phyloP scores from a whole-genome alignment of 768 basidiomycete genomes.

The Coprinellus micaceus region DNA sequence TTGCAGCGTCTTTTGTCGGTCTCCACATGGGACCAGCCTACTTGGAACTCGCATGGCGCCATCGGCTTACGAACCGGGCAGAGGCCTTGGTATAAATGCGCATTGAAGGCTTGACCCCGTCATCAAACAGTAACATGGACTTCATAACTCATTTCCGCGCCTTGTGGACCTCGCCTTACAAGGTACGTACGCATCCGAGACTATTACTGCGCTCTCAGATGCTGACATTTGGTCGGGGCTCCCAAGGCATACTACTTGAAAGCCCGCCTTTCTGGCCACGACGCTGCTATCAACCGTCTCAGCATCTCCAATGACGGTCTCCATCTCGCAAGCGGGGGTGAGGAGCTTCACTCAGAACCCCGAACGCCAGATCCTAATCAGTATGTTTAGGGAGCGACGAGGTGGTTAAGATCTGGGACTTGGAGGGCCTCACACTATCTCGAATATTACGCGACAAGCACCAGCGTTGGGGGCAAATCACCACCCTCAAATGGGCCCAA shows the following conservation, averaged over 20 bases:
- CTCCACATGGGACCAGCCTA: too few relatives aligned
- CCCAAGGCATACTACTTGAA: neutral
- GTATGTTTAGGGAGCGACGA: neutral
- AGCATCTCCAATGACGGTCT: neutral
- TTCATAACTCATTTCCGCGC: too few relatives aligned
- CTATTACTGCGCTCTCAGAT: too few relatives aligned
- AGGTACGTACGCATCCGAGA: neutral
- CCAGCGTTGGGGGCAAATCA: conserved; percentile 2
- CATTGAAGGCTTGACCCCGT: too few relatives aligned
- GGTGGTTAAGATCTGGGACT: neutral
- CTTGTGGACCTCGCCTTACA: neutral
- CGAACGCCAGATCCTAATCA: neutral
- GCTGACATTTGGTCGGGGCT: neutral
- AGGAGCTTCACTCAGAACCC: neutral
- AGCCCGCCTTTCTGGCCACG: neutral
- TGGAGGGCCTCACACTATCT: neutral
- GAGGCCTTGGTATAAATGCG: too few relatives aligned
- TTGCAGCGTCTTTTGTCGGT: too few relatives aligned
- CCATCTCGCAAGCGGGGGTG: neutral
- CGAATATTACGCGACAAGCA: neutral
- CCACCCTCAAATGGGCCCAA: neutral
- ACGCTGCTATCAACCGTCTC: neutral
- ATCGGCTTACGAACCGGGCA: too few relatives aligned
- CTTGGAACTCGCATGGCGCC: too few relatives aligned
- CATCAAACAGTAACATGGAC: too few relatives aligned